Conservation (phyloP, 225 moss, liverwort and hornwort species). For the Anthoceros angustus region DNA sequence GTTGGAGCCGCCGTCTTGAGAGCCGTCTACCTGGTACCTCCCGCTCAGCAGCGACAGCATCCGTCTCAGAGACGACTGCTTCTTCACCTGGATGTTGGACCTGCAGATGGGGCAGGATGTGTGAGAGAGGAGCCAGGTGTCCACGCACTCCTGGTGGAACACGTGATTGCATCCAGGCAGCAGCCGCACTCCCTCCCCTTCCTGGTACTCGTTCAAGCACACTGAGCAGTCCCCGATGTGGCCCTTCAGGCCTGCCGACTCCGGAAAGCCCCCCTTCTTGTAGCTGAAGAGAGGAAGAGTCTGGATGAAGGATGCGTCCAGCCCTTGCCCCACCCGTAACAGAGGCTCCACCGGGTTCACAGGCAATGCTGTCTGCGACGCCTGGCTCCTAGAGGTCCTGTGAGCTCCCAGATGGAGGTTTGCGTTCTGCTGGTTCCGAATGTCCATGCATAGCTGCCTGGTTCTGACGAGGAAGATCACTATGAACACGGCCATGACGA, state of each 20-base stretch:
- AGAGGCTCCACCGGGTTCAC: not conserved
- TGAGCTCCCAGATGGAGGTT: not conserved
- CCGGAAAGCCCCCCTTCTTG: slow-evolving; percentile 10
- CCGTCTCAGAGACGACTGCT: slow-evolving; percentile 9
- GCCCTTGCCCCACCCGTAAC: not conserved
- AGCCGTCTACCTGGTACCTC: slow-evolving; percentile 6
- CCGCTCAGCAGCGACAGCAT: slow-evolving; percentile 13
- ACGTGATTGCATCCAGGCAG: slow-evolving; percentile 60
- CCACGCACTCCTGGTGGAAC: slow-evolving; percentile 56
- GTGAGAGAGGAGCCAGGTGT: slow-evolving; percentile 56
- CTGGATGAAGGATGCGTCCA: slow-evolving; percentile 8
- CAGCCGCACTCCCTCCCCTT: slow-evolving; percentile 37
- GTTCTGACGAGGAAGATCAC: not conserved
- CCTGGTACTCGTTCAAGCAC: slow-evolving; percentile 46
- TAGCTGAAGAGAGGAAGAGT: slow-evolving; percentile 10
- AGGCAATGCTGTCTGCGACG: not conserved
- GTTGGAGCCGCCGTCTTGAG: not conserved
- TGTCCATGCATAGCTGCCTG: not conserved
- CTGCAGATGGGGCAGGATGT: slow-evolving; percentile 58
- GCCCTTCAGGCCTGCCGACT: slow-evolving; percentile 7
- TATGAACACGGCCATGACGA: not conserved
- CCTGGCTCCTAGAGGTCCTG: not conserved
- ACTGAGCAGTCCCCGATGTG: slow-evolving; percentile 45
- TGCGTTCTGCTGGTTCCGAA: not conserved
- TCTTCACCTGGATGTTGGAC: slow-evolving; percentile 13